A percentile compares a stretch with the other conserved stretches of the same genome.
Evolutionary conservation across 169 alveolate species (phyloP).

Genomic region (Miamiensis avidus): DNA sequence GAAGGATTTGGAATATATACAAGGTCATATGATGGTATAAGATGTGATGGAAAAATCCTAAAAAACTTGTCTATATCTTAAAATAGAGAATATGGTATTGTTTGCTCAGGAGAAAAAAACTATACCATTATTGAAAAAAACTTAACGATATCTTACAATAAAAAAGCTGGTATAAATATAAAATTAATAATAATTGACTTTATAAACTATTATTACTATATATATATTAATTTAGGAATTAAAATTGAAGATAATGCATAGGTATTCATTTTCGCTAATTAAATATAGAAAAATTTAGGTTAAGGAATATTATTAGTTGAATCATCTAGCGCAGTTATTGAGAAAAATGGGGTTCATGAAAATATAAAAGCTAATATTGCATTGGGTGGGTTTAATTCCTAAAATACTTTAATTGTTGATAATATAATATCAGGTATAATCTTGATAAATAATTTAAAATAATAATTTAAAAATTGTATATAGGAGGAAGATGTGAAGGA

Average conservation of each 20-base stretch:
- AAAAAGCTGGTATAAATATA: conserved; percentile 85
- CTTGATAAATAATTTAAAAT: not conserved
- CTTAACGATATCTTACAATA: conserved; percentile 58
- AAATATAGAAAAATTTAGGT: conserved; percentile 64
- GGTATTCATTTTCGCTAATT: conserved; percentile 59
- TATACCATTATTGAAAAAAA: conserved; percentile 63
- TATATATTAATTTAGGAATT: no score
- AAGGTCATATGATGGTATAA: conserved; percentile 26
- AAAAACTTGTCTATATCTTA: conserved; percentile 48
- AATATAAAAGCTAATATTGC: conserved; percentile 87
- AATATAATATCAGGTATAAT: conserved; percentile 55
- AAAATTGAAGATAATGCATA: conserved; percentile 68
- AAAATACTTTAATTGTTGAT: conserved; percentile 64
- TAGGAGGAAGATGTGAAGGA: conserved; percentile 83
- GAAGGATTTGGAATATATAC: conserved; percentile 70
- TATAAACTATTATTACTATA: no score
- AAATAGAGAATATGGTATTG: conserved; percentile 67
- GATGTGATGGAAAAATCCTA: conserved; percentile 58
- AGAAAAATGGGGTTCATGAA: conserved; percentile 69
- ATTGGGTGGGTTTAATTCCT: conserved; percentile 79
- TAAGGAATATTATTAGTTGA: conserved; percentile 69
- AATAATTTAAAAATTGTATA: no score
- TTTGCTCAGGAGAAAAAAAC: conserved; percentile 68
- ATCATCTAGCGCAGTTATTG: conserved; percentile 74
- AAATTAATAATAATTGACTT: no score